Conservation (phyloP, 2,329 filamentous ascomycete genomes). For the Aspergillus novoparasiticus region DNA sequence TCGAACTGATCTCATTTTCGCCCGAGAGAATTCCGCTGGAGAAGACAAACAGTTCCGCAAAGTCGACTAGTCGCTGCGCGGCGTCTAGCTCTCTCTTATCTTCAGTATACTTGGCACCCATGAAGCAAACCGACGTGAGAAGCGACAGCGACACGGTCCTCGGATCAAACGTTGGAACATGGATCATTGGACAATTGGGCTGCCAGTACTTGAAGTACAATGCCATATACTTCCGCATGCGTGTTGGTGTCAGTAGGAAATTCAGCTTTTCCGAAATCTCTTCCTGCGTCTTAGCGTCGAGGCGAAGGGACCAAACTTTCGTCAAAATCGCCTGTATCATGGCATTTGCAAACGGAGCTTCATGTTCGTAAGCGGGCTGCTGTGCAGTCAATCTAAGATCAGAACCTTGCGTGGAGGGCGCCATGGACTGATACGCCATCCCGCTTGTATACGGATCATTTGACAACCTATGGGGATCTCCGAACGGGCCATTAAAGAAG, state of each 20-base stretch:
- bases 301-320: slow-evolving; percentile 41
- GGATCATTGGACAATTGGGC: slow-evolving; percentile 47
- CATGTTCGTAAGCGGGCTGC: slow-evolving; percentile 35
- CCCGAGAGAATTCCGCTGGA: slow-evolving; percentile 45
- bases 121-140: slow-evolving; percentile 44
- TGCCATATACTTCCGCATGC: slow-evolving; percentile 44
- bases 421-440: slow-evolving; percentile 20
- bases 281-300: slow-evolving; percentile 42
- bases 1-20: slow-evolving; percentile 42
- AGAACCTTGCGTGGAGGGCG: slow-evolving; percentile 23
- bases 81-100: slow-evolving; percentile 40
- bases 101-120: slow-evolving; percentile 50
- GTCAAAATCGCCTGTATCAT: slow-evolving; percentile 44
- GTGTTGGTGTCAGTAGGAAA: slow-evolving; percentile 44
- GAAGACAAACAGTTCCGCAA: slow-evolving; percentile 48
- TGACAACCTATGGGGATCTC: slow-evolving; percentile 27
- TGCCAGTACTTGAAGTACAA: slow-evolving; percentile 52
- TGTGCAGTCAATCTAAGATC: slow-evolving; percentile 23
- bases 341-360: slow-evolving; percentile 40
- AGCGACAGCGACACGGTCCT: slow-evolving; percentile 40
- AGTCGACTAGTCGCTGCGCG: slow-evolving; percentile 45
- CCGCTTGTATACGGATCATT: slow-evolving; percentile 25
- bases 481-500: slow-evolving; percentile 42
- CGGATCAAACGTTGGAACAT: slow-evolving; percentile 45
- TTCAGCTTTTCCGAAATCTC: slow-evolving; percentile 43